These are phyloP conservation scores for Kwoniella dejecticola DNA, from an alignment of 768 basidiomycete species.

Conservation along the genomic window DNA sequence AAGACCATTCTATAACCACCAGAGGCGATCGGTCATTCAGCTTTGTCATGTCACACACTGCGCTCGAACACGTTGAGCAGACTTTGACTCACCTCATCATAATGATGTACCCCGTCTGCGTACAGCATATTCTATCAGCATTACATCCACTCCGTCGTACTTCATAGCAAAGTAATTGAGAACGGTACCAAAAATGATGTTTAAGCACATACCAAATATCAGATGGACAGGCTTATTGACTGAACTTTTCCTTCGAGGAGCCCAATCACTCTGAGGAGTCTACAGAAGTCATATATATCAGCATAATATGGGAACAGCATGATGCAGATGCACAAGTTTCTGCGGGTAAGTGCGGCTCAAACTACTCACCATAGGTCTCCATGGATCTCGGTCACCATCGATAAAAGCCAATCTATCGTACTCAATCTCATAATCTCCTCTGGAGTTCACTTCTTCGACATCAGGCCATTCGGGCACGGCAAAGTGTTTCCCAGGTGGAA, in stretches of 20 bases:
- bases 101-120: slow-evolving; percentile 54
- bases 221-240: slow-evolving; percentile 77
- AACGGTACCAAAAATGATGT: slow-evolving; percentile 67
- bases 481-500: slow-evolving; percentile 71
- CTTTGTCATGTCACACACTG: slow-evolving; percentile 58
- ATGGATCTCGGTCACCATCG: slow-evolving; percentile 66
- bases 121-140: slow-evolving; percentile 7
- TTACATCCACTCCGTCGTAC: too few species aligned
- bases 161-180: neutral
- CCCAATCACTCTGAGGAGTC: slow-evolving; percentile 57
- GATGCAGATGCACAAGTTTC: too few species aligned
- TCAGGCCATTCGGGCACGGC: slow-evolving; percentile 73
- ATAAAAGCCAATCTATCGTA: slow-evolving; percentile 83
- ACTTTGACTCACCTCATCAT: slow-evolving; percentile 46
- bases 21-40: slow-evolving; percentile 60
- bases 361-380: slow-evolving; percentile 67
- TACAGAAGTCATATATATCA: slow-evolving; percentile 11
- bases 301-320: too few species aligned
- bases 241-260: slow-evolving; percentile 70
- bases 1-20: too few species aligned
- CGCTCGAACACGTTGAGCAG: neutral
- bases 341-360: too few species aligned
- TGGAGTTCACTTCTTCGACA: slow-evolving; percentile 73
- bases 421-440: slow-evolving; percentile 82
- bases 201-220: slow-evolving; percentile 68